These are phyloP conservation scores for Candida easanensis DNA, from an alignment of 805 yeast species.

Conservation along the genomic window DNA sequence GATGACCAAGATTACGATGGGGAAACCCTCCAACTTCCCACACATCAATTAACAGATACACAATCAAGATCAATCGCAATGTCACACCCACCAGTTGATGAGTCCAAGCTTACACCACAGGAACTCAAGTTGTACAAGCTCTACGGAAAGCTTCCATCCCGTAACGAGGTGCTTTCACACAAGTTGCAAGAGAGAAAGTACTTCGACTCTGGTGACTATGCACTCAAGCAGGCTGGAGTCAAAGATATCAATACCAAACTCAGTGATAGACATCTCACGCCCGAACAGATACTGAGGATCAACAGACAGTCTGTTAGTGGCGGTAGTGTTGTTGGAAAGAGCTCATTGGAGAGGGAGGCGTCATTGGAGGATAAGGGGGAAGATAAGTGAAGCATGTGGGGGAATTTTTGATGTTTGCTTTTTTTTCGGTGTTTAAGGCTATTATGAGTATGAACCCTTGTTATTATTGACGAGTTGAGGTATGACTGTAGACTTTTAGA, in stretches of 20 bases:
- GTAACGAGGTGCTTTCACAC: slow-evolving; percentile 68
- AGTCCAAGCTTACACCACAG: slow-evolving; percentile 43
- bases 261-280: slow-evolving; percentile 22
- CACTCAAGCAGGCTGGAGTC: slow-evolving; percentile 70
- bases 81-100: slow-evolving; percentile 8
- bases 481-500: too few species aligned
- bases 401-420: background rate
- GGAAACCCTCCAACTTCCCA: too few species aligned
- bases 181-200: slow-evolving; percentile 85
- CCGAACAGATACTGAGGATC: slow-evolving; percentile 56
- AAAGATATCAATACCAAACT: slow-evolving; percentile 21
- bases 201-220: slow-evolving; percentile 93
- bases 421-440: background rate
- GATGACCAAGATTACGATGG: too few species aligned
- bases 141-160: slow-evolving; percentile 85
- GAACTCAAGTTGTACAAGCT: slow-evolving; percentile 74
- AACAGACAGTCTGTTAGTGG: slow-evolving; percentile 59
- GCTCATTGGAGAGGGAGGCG: slow-evolving; percentile 53
- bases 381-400: slow-evolving; percentile 1
- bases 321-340: slow-evolving; percentile 42
- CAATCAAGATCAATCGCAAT: background rate
- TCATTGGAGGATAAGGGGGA: slow-evolving; percentile 11
- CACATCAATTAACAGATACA: background rate
- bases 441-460: background rate
- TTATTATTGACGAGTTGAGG: background rate